Evolutionary conservation across 148 eudicot genomes (phyloP).

Genomic region (Heliosperma pusillum): DNA sequence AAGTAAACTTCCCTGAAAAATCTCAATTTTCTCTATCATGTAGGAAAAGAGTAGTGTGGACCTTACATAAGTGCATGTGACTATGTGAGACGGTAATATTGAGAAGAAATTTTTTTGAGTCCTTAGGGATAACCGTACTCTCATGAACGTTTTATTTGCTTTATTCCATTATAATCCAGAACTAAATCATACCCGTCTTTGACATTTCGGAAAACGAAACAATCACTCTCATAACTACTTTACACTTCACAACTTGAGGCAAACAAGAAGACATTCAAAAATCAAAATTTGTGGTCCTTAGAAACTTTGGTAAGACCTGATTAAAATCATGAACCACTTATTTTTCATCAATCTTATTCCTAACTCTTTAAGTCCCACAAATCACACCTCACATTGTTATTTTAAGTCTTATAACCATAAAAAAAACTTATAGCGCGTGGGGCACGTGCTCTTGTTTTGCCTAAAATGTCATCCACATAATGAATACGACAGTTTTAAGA

Average conservation of each 20-base stretch:
- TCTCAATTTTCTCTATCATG: too few species aligned
- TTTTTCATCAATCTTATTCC: slow-evolving; percentile 2
- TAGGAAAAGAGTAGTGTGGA: too few species aligned
- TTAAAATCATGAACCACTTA: slow-evolving; percentile 2
- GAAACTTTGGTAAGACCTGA: neutral
- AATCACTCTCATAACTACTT: too few species aligned
- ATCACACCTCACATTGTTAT: neutral
- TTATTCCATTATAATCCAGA: too few species aligned
- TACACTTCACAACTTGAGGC: neutral
- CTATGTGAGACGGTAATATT: too few species aligned
- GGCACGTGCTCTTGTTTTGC: neutral
- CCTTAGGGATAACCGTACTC: too few species aligned
- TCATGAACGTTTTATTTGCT: too few species aligned
- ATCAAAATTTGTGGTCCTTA: slow-evolving; percentile 12
- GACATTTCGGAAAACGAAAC: too few species aligned
- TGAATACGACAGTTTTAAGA: neutral
- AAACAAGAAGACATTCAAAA: neutral
- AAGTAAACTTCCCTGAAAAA: too few species aligned
- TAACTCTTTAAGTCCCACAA: neutral
- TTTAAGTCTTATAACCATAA: neutral
- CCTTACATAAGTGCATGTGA: too few species aligned
- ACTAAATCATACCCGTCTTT: too few species aligned
- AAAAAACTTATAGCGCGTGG: neutral
- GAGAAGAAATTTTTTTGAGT: too few species aligned
- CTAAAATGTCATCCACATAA: slow-evolving; percentile 14